These are phyloP conservation scores for Lipomyces starkeyi DNA, from an alignment of 805 yeast species.

Conservation along the genomic window DNA sequence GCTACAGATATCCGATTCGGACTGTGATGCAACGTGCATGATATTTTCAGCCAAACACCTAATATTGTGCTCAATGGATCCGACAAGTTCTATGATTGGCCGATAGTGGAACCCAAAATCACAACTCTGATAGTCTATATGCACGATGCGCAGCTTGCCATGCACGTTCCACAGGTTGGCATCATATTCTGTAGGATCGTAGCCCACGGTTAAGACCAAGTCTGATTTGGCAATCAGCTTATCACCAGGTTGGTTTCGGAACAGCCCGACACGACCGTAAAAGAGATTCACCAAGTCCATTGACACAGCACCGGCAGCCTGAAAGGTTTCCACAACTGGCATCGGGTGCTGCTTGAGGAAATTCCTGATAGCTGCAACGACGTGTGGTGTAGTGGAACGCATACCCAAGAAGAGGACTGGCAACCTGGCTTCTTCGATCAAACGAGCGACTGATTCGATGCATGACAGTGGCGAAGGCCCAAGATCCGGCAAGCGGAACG, in stretches of 20 bases:
- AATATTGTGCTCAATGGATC: background rate
- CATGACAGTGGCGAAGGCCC: background rate
- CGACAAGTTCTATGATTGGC: background rate
- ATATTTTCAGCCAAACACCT: background rate
- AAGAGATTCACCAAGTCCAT: background rate
- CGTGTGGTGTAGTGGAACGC: background rate
- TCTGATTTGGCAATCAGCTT: background rate
- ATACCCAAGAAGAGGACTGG: background rate
- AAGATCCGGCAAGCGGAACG: background rate
- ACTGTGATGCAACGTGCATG: background rate
- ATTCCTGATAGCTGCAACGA: background rate
- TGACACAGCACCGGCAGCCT: slow-evolving; percentile 1
- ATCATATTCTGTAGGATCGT: background rate
- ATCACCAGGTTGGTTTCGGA: slow-evolving; percentile 4
- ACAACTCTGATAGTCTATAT: background rate
- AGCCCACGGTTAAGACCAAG: background rate
- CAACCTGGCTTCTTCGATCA: background rate
- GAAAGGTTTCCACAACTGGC: slow-evolving; percentile 1
- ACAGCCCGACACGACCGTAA: slow-evolving; percentile 3
- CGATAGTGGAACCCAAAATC: background rate
- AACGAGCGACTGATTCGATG: background rate
- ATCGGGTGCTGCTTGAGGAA: background rate
- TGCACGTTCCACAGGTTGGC: slow-evolving; percentile 1
- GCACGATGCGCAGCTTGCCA: background rate
- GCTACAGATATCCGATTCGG: background rate